Base-by-base conservation (phyloP, 2,329 filamentous ascomycete species). In the Sclerotinia trifoliorum region DNA sequence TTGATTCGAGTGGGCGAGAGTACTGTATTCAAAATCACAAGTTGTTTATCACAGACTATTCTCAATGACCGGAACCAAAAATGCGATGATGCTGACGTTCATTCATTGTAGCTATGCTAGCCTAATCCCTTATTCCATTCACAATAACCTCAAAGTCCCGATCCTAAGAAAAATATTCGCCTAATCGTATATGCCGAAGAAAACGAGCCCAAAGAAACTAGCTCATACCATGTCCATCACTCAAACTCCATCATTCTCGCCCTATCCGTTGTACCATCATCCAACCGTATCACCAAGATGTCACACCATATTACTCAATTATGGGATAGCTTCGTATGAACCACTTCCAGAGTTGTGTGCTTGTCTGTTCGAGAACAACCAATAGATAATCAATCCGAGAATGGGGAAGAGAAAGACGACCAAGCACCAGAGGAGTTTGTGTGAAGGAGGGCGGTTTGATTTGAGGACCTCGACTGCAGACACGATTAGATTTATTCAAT, bases 331-430 rank as follows among this genome's bases (percentile, higher is more conserved):
- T 78, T 88, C 85, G 74, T 88, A 88, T n/a, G 82, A 82, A 13
- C 80, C 77, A 55, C 81, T 80, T 49, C 80, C 80, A 26, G 64
- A 66, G 76, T 83, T 85, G 77, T 88, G 85, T 39, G 82, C 80
- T 55, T 80, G 79, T 63, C 87, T 85, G 79, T 89, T 85, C 58
- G 86, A 88, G 79, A 89, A 88, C 65, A 90, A 78, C 76, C 81
- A 89, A 79, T 89, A 90, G 77, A 88, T 78, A 74, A 88, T 78
- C 77, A 88, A 81, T 69, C 87, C 87, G 72, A 85, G 76, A 61
- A 90, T 80, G 5, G 87, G 87, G 80, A 89, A 88, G 70, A 89
- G 78, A 80, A 89, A 89, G 74, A 89, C 85, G 55, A 88, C 79
- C 0, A 89, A 79, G 61, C 82, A 85, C 87, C 87, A 90, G 42